Conservation (phyloP, 352 stramenopile species). For the Phytopythium chamaehyphon region DNA sequence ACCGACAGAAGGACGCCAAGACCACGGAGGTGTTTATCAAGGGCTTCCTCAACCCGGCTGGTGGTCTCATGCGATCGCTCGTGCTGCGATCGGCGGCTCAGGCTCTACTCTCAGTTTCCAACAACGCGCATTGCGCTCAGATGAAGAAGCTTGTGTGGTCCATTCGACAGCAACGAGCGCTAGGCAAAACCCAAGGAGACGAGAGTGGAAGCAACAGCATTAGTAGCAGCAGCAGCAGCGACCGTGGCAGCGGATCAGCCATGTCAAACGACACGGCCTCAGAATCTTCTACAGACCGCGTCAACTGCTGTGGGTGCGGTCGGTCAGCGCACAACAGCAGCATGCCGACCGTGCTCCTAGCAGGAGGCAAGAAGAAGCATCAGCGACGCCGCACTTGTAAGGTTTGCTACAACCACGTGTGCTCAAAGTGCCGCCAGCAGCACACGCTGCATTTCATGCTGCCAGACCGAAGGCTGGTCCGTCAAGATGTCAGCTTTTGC, state of each 20-base stretch:
- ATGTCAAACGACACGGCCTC: neutral
- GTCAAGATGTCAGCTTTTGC: slow-evolving; percentile 23
- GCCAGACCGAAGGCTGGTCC: slow-evolving; percentile 20
- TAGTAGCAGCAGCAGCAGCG: slow-evolving; percentile 13
- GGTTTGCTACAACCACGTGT: slow-evolving; percentile 41
- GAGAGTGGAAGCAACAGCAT: slow-evolving; percentile 3
- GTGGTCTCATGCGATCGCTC: slow-evolving; percentile 30
- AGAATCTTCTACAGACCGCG: neutral
- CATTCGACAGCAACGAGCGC: slow-evolving; percentile 17
- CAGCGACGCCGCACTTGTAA: slow-evolving; percentile 22
- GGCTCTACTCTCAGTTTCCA: slow-evolving; percentile 19
- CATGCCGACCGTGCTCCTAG: slow-evolving; percentile 8
- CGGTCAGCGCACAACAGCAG: slow-evolving; percentile 14
- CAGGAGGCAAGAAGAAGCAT: slow-evolving; percentile 5
- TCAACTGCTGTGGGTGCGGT: slow-evolving; percentile 1
- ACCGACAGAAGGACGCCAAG: slow-evolving; percentile 22
- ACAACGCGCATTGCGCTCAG: slow-evolving; percentile 27
- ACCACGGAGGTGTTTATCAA: slow-evolving; percentile 31
- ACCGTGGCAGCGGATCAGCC: neutral
- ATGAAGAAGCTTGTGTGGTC: slow-evolving; percentile 43
- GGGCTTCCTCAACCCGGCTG: slow-evolving; percentile 25
- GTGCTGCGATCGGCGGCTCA: slow-evolving; percentile 25
- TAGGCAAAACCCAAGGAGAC: neutral
- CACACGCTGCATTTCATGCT: slow-evolving; percentile 33
- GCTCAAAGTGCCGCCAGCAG: slow-evolving; percentile 36